Evolutionary conservation across 2,329 filamentous ascomycete genomes (phyloP).

Genomic region (Cordyceps javanica): DNA sequence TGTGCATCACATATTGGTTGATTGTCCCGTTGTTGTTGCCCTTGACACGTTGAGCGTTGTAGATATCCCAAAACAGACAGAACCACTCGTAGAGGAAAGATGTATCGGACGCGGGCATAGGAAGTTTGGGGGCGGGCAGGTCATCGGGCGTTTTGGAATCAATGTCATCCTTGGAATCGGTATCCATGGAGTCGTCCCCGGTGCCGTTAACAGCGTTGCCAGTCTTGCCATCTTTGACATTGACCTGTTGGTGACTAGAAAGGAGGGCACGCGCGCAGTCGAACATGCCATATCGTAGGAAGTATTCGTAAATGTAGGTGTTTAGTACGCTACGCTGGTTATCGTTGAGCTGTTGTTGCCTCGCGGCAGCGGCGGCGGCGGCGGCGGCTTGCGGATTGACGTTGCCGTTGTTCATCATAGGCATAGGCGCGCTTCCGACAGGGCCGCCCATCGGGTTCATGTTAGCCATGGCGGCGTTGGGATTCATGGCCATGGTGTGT

Average conservation of each 20-base stretch:
- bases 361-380: slow-evolving; percentile 25
- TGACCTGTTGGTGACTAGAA: slow-evolving; percentile 59
- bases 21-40: slow-evolving; percentile 53
- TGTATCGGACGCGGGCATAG: slow-evolving; percentile 58
- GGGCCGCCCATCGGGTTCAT: slow-evolving; percentile 66
- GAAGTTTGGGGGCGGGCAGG: slow-evolving; percentile 67
- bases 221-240: slow-evolving; percentile 64
- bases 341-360: slow-evolving; percentile 38
- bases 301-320: slow-evolving; percentile 89
- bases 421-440: slow-evolving; percentile 53
- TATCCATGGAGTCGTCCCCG: slow-evolving; percentile 71
- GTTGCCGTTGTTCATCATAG: slow-evolving; percentile 60
- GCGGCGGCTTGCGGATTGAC: slow-evolving; percentile 30
- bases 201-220: slow-evolving; percentile 62
- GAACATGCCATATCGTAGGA: slow-evolving; percentile 77
- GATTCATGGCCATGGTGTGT: slow-evolving; percentile 44
- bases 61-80: slow-evolving; percentile 95
- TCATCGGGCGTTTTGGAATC: slow-evolving; percentile 72
- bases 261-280: slow-evolving; percentile 75
- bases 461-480: slow-evolving; percentile 57
- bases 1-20: slow-evolving; percentile 72
- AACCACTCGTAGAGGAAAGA: slow-evolving; percentile 98
- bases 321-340: slow-evolving; percentile 58
- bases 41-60: slow-evolving; percentile 71
- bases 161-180: slow-evolving; percentile 73